These are phyloP conservation scores for Pyracantha coccinea DNA, from an alignment of 331 rosid species.

Conservation along the genomic window DNA sequence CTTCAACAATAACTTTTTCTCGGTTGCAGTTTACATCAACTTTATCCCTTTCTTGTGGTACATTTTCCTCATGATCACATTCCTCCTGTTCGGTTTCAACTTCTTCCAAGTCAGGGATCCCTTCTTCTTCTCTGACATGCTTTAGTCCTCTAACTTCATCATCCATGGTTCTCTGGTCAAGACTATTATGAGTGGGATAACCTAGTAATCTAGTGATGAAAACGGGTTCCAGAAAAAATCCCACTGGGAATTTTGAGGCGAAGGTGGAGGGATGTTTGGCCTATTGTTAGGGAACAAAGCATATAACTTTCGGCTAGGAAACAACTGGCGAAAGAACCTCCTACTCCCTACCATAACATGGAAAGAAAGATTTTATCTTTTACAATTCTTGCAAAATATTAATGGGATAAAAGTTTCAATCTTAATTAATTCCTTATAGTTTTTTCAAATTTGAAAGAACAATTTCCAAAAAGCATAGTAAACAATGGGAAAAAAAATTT, in stretches of 20 bases:
- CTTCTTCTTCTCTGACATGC: slow-evolving; percentile 84
- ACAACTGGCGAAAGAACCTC: neutral
- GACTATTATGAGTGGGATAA: slow-evolving; percentile 45
- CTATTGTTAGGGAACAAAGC: slow-evolving; percentile 25
- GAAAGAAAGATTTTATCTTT: neutral
- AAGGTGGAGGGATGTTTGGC: slow-evolving; percentile 54
- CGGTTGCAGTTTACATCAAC: slow-evolving; percentile 23
- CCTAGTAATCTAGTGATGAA: slow-evolving; percentile 71
- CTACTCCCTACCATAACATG: neutral
- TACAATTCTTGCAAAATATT: neutral
- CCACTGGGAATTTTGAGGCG: slow-evolving; percentile 76
- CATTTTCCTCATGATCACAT: slow-evolving; percentile 19
- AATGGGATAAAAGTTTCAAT: neutral
- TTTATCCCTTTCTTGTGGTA: slow-evolving; percentile 37
- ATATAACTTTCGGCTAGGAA: slow-evolving; percentile 15
- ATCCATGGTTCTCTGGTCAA: slow-evolving; percentile 39
- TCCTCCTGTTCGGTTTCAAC: slow-evolving; percentile 57
- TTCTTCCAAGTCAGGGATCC: slow-evolving; percentile 85
- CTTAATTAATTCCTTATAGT: neutral
- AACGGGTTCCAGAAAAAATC: slow-evolving; percentile 92
- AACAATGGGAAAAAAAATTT: neutral
- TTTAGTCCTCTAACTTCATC: slow-evolving; percentile 64
- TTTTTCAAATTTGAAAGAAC: neutral
- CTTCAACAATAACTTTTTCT: slow-evolving; percentile 63
- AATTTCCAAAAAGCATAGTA: too few species aligned